These are phyloP conservation scores for Piper betle DNA, from an alignment of 164 flowering plant genomes.

Conservation along the genomic window DNA sequence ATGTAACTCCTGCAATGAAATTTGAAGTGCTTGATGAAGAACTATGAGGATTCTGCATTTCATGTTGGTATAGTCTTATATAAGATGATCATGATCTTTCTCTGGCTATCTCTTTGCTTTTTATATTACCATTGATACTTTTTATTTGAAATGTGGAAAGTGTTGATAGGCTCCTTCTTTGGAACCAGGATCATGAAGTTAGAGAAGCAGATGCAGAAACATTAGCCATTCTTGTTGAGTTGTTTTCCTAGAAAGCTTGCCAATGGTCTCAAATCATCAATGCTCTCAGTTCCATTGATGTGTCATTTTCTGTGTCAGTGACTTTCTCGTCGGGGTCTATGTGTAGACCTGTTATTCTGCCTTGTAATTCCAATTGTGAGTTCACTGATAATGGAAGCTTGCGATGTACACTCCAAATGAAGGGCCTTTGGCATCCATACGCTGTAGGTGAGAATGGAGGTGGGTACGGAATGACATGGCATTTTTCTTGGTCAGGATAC, in stretches of 20 bases:
- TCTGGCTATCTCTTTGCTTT: background rate
- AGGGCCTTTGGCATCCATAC: slow-evolving; percentile 39
- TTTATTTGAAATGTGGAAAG: background rate
- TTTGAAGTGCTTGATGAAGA: no score
- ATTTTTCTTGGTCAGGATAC: slow-evolving; percentile 58
- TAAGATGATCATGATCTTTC: background rate
- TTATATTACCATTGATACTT: background rate
- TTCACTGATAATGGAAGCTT: slow-evolving; percentile 16
- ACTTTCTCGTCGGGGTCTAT: slow-evolving; percentile 47
- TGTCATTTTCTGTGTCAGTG: slow-evolving; percentile 75
- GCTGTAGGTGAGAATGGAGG: no score
- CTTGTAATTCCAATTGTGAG: slow-evolving; percentile 16
- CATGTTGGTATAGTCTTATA: no score
- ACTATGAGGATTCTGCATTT: no score
- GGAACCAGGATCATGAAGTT: slow-evolving; percentile 55
- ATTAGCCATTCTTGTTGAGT: slow-evolving; percentile 60
- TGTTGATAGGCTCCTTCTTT: background rate
- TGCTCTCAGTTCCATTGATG: slow-evolving; percentile 67
- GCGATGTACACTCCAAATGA: slow-evolving; percentile 49
- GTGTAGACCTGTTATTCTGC: slow-evolving; percentile 62
- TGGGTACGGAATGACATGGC: slow-evolving; percentile 64
- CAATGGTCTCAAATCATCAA: slow-evolving; percentile 69
- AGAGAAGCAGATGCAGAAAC: slow-evolving; percentile 68
- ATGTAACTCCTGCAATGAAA: no score
- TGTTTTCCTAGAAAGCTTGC: slow-evolving; percentile 50